Percentiles rank a stretch among this genome's conserved stretches.
These are phyloP conservation scores for Botryotinia narcissicola DNA, from an alignment of 2,329 filamentous ascomycete genomes.

Conservation along the genomic window DNA sequence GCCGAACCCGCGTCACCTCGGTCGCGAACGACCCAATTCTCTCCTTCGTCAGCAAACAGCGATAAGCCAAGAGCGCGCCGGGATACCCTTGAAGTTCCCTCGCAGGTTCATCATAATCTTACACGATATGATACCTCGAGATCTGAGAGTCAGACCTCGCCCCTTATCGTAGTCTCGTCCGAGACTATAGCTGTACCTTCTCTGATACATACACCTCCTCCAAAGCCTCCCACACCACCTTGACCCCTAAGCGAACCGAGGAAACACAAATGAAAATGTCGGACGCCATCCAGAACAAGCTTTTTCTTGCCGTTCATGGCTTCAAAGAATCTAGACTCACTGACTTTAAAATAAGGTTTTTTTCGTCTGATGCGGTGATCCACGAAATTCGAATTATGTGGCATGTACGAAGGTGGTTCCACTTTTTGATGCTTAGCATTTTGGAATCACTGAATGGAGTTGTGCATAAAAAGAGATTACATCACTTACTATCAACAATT, in stretches of 20 bases:
- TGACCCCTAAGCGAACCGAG: neutral
- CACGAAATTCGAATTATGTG: neutral
- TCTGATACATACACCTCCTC: neutral
- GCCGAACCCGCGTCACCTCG: slow-evolving; percentile 24
- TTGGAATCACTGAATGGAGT: neutral
- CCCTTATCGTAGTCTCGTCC: slow-evolving; percentile 30
- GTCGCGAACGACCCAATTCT: slow-evolving; percentile 19
- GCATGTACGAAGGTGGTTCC: neutral
- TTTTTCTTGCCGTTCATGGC: neutral
- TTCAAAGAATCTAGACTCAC: neutral
- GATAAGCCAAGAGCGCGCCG: slow-evolving; percentile 24
- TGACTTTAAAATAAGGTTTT: neutral
- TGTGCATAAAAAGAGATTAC: neutral
- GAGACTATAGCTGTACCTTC: slow-evolving; percentile 16
- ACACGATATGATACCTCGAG: slow-evolving; percentile 16
- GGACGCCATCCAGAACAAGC: neutral
- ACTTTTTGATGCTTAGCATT: too few species aligned
- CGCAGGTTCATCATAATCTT: slow-evolving; percentile 38
- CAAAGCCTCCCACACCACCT: neutral
- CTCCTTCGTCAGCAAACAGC: slow-evolving; percentile 15
- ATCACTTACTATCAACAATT: neutral
- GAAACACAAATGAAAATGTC: too few species aligned
- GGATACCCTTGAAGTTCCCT: slow-evolving; percentile 40
- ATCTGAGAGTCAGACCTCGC: slow-evolving; percentile 20
- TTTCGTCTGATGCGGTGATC: neutral